These are phyloP conservation scores for Diaporthe eres DNA, from an alignment of 2,329 filamentous ascomycete genomes.

Conservation along the genomic window DNA sequence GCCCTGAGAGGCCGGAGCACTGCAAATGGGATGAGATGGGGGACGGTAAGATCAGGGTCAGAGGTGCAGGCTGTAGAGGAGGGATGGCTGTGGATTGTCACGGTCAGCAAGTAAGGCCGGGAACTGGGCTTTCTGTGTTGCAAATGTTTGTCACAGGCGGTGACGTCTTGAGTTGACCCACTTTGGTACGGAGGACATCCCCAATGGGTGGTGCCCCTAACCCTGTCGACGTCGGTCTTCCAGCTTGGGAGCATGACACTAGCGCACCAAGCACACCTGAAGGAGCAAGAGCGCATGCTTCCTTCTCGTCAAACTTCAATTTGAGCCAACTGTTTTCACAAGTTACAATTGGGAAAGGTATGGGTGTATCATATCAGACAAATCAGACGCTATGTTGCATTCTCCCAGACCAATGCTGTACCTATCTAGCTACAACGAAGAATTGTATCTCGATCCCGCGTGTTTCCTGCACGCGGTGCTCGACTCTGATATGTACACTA, in stretches of 20 bases:
- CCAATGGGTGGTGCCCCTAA: constrained; percentile 1
- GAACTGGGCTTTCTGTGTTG: neutral
- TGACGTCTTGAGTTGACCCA: constrained; percentile 12
- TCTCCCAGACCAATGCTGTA: neutral
- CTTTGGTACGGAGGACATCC: neutral
- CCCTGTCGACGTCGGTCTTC: neutral
- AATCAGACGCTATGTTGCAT: neutral
- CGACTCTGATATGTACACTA: neutral
- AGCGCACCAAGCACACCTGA: neutral
- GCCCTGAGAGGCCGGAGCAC: neutral
- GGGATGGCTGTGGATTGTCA: neutral
- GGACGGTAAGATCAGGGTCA: neutral
- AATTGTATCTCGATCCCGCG: neutral
- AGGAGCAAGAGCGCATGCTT: neutral
- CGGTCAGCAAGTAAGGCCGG: neutral
- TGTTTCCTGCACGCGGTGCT: neutral
- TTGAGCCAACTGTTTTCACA: neutral
- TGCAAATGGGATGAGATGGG: neutral
- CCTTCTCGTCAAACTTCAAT: neutral
- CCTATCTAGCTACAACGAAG: neutral
- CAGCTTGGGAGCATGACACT: neutral
- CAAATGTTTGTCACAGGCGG: constrained; percentile 10
- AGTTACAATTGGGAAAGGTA: neutral
- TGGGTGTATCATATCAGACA: neutral
- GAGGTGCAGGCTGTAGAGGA: neutral